Percentiles rank a stretch among this genome's conserved stretches.
Conservation (phyloP, 768 basidiomycete genomes). For the Leucocoprinus birnbaumii region DNA sequence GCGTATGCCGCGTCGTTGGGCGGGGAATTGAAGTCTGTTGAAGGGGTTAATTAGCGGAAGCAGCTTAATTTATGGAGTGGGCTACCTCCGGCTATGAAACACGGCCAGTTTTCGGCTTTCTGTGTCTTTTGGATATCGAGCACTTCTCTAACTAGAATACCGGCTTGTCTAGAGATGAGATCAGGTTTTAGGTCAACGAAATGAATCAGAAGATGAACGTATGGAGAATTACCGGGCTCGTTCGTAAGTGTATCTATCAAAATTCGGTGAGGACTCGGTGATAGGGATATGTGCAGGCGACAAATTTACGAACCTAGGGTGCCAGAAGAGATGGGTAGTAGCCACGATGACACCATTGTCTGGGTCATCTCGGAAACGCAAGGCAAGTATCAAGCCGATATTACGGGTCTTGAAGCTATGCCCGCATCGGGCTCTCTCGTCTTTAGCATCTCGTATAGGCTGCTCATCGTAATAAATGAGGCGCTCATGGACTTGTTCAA, state of each 20-base stretch:
- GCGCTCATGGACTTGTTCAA: conserved; percentile 40
- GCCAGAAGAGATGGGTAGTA: conserved; percentile 96
- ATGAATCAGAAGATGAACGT: background rate
- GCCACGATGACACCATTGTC: conserved; percentile 67
- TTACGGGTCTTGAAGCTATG: conserved; percentile 74
- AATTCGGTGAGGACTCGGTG: conserved; percentile 15
- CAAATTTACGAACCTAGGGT: conserved; percentile 61
- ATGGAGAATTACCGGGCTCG: conserved; percentile 54
- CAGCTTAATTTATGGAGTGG: background rate
- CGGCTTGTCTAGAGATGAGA: conserved; percentile 59
- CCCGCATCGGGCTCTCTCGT: conserved; percentile 39
- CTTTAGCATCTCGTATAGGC: conserved; percentile 39
- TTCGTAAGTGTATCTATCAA: conserved; percentile 73
- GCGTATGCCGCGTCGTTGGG: conserved; percentile 84
- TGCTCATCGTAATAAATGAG: conserved; percentile 71
- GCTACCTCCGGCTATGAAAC: conserved; percentile 81
- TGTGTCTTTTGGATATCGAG: conserved; percentile 45
- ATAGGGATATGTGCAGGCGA: background rate
- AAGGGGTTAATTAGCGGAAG: background rate
- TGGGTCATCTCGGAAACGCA: conserved; percentile 41
- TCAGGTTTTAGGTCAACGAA: background rate
- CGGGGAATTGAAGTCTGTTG: conserved; percentile 84
- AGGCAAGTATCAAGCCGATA: conserved; percentile 71
- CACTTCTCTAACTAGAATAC: conserved; percentile 69
- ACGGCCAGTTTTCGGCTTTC: conserved; percentile 61